These are phyloP conservation scores for Boletus patriciae DNA, from an alignment of 768 basidiomycete genomes.

Conservation along the genomic window DNA sequence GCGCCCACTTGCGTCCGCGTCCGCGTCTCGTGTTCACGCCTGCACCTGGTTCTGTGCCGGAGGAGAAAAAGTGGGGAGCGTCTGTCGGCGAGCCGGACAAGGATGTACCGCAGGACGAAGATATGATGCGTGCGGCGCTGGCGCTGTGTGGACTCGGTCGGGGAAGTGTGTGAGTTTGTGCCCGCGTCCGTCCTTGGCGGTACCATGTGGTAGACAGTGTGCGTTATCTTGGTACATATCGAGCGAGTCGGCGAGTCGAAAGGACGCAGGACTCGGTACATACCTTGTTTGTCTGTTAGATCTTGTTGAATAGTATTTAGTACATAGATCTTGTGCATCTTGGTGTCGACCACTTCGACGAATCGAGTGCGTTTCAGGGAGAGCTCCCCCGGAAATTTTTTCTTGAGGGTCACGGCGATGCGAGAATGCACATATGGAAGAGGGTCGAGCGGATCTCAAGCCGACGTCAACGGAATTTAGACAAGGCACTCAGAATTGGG, in stretches of 20 bases:
- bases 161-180: conserved; percentile 13
- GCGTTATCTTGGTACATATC: conserved; percentile 14
- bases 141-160: conserved; percentile 59
- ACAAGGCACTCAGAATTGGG: too few relatives aligned
- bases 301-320: not conserved
- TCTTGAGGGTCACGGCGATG: not conserved
- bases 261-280: conserved; percentile 1
- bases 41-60: not conserved
- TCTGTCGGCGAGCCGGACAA: conserved; percentile 3
- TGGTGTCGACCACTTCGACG: not conserved
- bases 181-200: not conserved
- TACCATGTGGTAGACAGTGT: conserved; percentile 4
- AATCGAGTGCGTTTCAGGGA: not conserved
- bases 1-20: not conserved
- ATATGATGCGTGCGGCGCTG: conserved; percentile 69
- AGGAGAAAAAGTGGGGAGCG: not conserved
- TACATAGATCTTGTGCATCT: not conserved
- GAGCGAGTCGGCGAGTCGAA: not conserved
- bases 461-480: too few relatives aligned
- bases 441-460: too few relatives aligned
- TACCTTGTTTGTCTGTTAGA: not conserved
- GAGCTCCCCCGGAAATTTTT: not conserved
- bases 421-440: not conserved
- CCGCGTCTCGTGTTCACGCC: not conserved
- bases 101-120: conserved; percentile 48